These are phyloP conservation scores for Iodosphaeria phyllophila DNA, from an alignment of 2,329 filamentous ascomycete genomes.

Conservation along the genomic window DNA sequence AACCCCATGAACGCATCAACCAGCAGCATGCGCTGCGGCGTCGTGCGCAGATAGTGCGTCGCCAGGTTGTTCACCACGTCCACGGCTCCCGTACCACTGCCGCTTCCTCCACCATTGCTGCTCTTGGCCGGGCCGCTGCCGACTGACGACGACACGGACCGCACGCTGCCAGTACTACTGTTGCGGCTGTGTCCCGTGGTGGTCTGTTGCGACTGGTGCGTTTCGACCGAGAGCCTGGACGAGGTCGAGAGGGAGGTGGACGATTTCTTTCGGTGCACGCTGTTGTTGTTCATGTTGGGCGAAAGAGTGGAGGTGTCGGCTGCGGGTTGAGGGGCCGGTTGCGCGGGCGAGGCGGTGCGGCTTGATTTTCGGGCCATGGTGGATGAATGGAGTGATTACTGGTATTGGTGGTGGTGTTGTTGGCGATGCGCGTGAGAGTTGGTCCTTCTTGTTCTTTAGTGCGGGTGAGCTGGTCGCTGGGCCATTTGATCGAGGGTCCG, in stretches of 20 bases:
- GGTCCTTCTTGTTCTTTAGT: too few species aligned
- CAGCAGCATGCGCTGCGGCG: conserved; percentile 79
- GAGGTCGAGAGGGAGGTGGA: not conserved
- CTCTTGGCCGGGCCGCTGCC: conserved; percentile 9
- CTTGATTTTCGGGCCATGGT: conserved; percentile 2
- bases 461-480: too few species aligned
- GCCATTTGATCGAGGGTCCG: too few species aligned
- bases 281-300: too few species aligned
- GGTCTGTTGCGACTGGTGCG: conserved; percentile 1
- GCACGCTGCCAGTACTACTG: conserved; percentile 5
- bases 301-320: too few species aligned
- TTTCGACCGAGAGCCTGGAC: conserved; percentile 7
- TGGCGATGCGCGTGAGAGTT: too few species aligned
- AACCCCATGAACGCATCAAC: conserved; percentile 85
- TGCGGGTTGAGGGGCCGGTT: too few species aligned
- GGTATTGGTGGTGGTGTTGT: too few species aligned
- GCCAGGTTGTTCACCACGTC: conserved; percentile 54
- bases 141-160: conserved; percentile 5
- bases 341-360: conserved; percentile 1
- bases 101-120: conserved; percentile 4
- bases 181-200: conserved; percentile 5
- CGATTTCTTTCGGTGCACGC: too few species aligned
- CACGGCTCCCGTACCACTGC: conserved; percentile 28
- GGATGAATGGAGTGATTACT: not conserved
- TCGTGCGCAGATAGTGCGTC: conserved; percentile 61